Conservation (phyloP, 495 filamentous ascomycete genomes). For the Delitschia confertaspora region DNA sequence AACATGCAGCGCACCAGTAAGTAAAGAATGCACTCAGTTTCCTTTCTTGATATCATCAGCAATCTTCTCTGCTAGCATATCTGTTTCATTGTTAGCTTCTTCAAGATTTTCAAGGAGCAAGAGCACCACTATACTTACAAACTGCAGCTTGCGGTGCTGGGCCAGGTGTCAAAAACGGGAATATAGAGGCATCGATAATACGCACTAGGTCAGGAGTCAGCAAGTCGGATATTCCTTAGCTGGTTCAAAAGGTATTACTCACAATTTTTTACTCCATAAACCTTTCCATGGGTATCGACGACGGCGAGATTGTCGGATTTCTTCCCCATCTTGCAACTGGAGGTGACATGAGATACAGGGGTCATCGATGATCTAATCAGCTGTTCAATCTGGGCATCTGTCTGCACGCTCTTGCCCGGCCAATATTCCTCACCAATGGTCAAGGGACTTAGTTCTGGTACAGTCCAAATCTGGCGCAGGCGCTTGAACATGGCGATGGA, state of each 20-base stretch:
- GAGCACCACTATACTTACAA: too few relatives aligned
- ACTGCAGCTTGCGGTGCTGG: constrained; percentile 15
- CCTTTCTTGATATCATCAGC: constrained; percentile 21
- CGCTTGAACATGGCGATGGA: constrained; percentile 48
- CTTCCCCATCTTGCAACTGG: constrained; percentile 47
- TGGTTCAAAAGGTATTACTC: too few relatives aligned
- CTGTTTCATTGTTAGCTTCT: too few relatives aligned
- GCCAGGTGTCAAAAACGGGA: constrained; percentile 16
- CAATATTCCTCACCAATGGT: constrained; percentile 40
- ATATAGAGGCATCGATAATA: constrained; percentile 13
- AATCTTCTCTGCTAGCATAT: constrained; percentile 28
- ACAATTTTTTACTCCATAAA: constrained; percentile 44
- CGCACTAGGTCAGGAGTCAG: too few relatives aligned
- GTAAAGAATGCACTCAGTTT: too few relatives aligned
- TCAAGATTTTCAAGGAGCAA: too few relatives aligned
- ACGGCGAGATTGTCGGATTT: constrained; percentile 43
- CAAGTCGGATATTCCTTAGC: too few relatives aligned
- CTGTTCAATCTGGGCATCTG: constrained; percentile 45
- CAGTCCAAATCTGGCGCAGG: constrained; percentile 37
- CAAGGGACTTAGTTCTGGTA: constrained; percentile 35
- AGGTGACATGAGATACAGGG: constrained; percentile 45
- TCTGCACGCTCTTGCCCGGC: constrained; percentile 41
- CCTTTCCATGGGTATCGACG: constrained; percentile 43
- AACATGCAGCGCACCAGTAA: too few relatives aligned
- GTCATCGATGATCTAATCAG: constrained; percentile 36